A percentile compares a stretch with the other conserved stretches of the same genome.
Conservation (phyloP, 202 grass and related monocot species). For the Schoenoplectus triqueter region DNA sequence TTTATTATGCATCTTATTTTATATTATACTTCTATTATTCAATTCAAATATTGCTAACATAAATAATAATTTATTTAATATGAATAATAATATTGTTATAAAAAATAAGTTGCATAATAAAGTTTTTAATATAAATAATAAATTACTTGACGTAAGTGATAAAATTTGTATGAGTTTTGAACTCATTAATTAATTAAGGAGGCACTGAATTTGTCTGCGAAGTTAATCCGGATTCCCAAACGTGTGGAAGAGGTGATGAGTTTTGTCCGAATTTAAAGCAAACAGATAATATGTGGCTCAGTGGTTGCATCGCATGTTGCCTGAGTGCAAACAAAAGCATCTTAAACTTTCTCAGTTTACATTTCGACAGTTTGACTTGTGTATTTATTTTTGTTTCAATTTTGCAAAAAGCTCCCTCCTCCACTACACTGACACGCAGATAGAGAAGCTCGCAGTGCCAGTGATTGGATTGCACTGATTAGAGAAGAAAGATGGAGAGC, state of each 20-base stretch:
- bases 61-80: too few relatives aligned
- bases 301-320: not conserved
- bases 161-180: too few relatives aligned
- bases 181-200: too few relatives aligned
- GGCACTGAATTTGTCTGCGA: not conserved
- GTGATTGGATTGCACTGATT: not conserved
- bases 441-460: not conserved
- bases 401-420: not conserved
- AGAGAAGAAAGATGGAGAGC: constrained; percentile 27
- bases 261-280: not conserved
- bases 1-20: too few relatives aligned
- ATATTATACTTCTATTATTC: too few relatives aligned
- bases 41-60: too few relatives aligned
- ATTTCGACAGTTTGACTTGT: not conserved
- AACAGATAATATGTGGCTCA: not conserved
- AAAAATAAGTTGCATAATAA: too few relatives aligned
- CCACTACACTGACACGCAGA: not conserved
- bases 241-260: not conserved
- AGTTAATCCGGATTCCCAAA: not conserved
- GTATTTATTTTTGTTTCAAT: not conserved
- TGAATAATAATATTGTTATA: too few relatives aligned
- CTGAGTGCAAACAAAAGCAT: not conserved
- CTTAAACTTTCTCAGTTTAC: not conserved
- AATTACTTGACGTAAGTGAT: too few relatives aligned
- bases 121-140: too few relatives aligned